Conservation (phyloP, 345 rosid genomes). For the Eucalyptus erythrocorys region DNA sequence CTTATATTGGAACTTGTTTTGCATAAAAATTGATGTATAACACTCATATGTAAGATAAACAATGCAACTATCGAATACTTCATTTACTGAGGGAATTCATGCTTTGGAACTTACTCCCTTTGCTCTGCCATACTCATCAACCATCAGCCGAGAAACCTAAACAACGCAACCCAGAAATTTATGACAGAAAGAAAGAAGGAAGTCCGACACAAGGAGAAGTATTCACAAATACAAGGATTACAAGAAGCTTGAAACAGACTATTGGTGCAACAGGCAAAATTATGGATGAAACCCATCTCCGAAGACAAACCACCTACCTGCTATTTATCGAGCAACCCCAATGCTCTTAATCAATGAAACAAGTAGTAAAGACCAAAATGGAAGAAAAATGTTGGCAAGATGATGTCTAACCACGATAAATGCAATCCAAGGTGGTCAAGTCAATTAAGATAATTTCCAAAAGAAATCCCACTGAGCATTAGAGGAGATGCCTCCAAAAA, state of each 20-base stretch:
- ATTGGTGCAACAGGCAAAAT: not conserved
- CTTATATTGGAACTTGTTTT: too few species aligned
- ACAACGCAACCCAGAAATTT: not conserved
- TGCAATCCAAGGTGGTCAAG: not conserved
- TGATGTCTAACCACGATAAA: not conserved
- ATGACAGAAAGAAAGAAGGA: not conserved
- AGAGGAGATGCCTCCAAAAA: not conserved
- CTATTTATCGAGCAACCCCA: not conserved
- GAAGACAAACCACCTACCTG: not conserved
- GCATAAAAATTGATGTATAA: too few species aligned
- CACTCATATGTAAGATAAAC: too few species aligned
- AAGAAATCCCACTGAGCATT: not conserved
- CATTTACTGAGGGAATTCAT: not conserved
- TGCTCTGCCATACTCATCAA: conserved; percentile 32
- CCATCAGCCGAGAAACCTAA: conserved; percentile 45
- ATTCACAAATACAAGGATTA: not conserved
- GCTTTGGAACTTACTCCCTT: conserved; percentile 42
- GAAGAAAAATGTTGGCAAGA: not conserved
- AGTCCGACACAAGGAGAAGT: conserved; percentile 1
- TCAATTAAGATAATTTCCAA: not conserved
- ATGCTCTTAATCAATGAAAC: too few species aligned
- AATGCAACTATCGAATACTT: too few species aligned
- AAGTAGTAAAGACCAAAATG: not conserved
- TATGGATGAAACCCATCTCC: not conserved
- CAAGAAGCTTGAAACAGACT: not conserved